A percentile compares a stretch with the other conserved stretches of the same genome.
Conservation (phyloP, 768 basidiomycete species). For the Naematelia encephala region DNA sequence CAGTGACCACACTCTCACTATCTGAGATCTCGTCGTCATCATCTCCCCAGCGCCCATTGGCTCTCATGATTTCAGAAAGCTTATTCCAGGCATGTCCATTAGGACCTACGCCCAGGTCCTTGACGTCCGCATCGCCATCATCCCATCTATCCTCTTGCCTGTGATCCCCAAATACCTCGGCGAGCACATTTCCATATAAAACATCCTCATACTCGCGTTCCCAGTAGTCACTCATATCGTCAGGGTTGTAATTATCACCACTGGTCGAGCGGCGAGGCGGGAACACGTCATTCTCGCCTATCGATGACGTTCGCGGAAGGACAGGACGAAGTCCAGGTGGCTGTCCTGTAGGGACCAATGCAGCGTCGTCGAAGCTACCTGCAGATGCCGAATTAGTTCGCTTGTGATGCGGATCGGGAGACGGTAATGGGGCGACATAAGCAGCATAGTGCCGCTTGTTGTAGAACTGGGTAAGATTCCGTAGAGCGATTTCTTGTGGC, state of each 20-base stretch:
- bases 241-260: constrained; percentile 77
- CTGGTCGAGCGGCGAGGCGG: constrained; percentile 81
- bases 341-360: constrained; percentile 10
- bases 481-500: constrained; percentile 92
- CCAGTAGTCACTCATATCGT: constrained; percentile 83
- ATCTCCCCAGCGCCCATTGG: constrained; percentile 52
- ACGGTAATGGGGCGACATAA: constrained; percentile 66
- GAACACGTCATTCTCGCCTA: constrained; percentile 79
- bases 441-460: constrained; percentile 82
- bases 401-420: constrained; percentile 55
- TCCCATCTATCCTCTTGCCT: constrained; percentile 21
- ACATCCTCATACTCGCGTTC: constrained; percentile 92
- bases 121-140: constrained; percentile 1
- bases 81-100: constrained; percentile 67
- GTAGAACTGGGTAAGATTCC: constrained; percentile 93
- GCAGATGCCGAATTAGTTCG: constrained; percentile 48
- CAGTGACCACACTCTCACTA: constrained; percentile 85
- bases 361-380: constrained; percentile 36
- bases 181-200: constrained; percentile 81
- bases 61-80: constrained; percentile 68
- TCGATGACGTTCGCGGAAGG: constrained; percentile 53
- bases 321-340: background rate
- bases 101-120: background rate
- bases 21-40: constrained; percentile 82
- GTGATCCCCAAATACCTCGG: constrained; percentile 54